These are phyloP conservation scores for Aspergillus sp. DNA, from an alignment of 2,329 filamentous ascomycete species.

Conservation along the genomic window DNA sequence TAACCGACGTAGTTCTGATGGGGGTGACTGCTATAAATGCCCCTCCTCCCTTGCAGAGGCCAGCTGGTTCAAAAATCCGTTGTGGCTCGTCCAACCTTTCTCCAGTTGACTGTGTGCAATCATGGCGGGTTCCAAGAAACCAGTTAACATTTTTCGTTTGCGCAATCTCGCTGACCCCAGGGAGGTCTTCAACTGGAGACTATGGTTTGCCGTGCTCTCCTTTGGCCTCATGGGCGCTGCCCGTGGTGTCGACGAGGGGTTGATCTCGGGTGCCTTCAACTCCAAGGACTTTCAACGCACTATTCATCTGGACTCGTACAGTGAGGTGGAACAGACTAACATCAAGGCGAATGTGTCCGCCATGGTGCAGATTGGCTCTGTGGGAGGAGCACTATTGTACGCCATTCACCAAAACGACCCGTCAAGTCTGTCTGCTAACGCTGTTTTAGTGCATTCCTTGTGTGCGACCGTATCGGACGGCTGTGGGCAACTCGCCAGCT, in stretches of 20 bases:
- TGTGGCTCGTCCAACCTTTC: background rate
- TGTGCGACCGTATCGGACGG: constrained; percentile 52
- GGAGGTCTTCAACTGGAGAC: constrained; percentile 73
- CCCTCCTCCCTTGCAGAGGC: background rate
- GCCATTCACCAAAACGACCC: constrained; percentile 19
- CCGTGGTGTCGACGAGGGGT: constrained; percentile 76
- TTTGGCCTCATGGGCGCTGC: constrained; percentile 77
- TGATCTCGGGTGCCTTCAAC: constrained; percentile 72
- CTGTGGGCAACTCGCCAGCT: constrained; percentile 45
- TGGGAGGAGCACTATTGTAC: constrained; percentile 67
- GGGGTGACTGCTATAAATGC: background rate
- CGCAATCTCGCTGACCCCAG: constrained; percentile 66
- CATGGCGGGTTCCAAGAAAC: constrained; percentile 32
- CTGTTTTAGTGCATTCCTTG: constrained; percentile 47
- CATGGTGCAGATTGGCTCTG: constrained; percentile 79
- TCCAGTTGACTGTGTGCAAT: background rate
- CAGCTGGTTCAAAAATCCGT: background rate
- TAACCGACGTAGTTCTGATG: too few relatives aligned
- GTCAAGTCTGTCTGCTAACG: background rate
- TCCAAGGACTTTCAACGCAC: constrained; percentile 64
- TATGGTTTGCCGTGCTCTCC: constrained; percentile 75
- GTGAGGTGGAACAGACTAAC: constrained; percentile 59
- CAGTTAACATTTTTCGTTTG: constrained; percentile 59
- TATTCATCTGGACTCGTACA: constrained; percentile 61
- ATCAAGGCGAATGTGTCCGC: constrained; percentile 77